Conservation (phyloP, 805 yeast species). For the Candida nanaspora region DNA sequence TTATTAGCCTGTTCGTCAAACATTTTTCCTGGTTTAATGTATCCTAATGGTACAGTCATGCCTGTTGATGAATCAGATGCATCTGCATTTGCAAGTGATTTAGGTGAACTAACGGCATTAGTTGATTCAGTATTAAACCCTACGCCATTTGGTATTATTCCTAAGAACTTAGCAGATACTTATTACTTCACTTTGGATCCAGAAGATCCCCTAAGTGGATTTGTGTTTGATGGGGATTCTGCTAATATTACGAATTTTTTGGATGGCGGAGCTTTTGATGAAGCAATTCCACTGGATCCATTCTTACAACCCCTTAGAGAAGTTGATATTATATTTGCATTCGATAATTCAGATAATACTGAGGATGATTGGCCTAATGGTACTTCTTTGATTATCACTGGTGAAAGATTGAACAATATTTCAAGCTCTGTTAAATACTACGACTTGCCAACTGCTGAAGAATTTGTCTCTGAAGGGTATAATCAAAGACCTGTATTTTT, state of each 20-base stretch:
- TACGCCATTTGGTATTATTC: conserved; percentile 34
- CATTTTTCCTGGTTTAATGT: conserved; percentile 32
- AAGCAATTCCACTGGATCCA: conserved; percentile 60
- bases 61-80: background rate
- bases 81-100: background rate
- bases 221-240: conserved; percentile 18
- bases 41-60: background rate
- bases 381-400: conserved; percentile 43
- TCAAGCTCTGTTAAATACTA: conserved; percentile 51
- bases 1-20: conserved; percentile 73
- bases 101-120: background rate
- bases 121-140: background rate
- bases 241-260: conserved; percentile 12
- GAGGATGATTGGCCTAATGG: conserved; percentile 58
- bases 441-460: conserved; percentile 56
- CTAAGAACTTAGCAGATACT: conserved; percentile 35
- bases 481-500: conserved; percentile 66
- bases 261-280: conserved; percentile 32
- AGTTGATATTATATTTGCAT: conserved; percentile 58
- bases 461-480: conserved; percentile 51
- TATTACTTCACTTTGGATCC: background rate
- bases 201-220: conserved; percentile 22
- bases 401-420: conserved; percentile 27
- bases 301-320: conserved; percentile 50
- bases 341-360: conserved; percentile 60